phyloP scores from a whole-genome alignment of 2,329 filamentous ascomycete genomes.

The Colletotrichum chrysophilum region DNA sequence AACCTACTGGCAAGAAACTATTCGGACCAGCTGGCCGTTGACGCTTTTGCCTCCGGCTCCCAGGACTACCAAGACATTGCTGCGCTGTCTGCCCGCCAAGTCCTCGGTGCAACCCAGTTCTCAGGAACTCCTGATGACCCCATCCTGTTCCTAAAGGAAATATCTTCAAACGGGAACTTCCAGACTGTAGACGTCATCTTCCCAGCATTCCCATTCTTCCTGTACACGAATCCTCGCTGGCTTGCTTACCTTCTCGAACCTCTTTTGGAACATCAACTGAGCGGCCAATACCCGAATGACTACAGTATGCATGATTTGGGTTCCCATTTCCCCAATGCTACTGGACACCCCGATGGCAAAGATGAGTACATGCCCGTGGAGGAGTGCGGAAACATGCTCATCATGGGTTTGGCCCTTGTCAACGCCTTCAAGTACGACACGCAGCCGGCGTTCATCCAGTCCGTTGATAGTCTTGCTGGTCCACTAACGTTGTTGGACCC shows the following conservation, averaged over 20 bases:
- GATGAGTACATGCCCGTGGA: slow-evolving; percentile 81
- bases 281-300: slow-evolving; percentile 83
- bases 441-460: slow-evolving; percentile 64
- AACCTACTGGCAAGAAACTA: slow-evolving; percentile 72
- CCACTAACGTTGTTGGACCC: not conserved
- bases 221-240: slow-evolving; percentile 85
- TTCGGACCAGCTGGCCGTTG: slow-evolving; percentile 70
- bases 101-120: slow-evolving; percentile 80
- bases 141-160: slow-evolving; percentile 83
- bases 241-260: slow-evolving; percentile 81
- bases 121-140: slow-evolving; percentile 74
- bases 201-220: slow-evolving; percentile 83
- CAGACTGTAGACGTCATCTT: slow-evolving; percentile 91
- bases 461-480: slow-evolving; percentile 40
- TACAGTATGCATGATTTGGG: slow-evolving; percentile 83
- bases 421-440: slow-evolving; percentile 74
- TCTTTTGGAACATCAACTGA: slow-evolving; percentile 80
- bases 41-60: slow-evolving; percentile 77
- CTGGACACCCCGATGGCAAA: slow-evolving; percentile 70
- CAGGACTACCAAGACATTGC: slow-evolving; percentile 79
- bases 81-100: slow-evolving; percentile 78
- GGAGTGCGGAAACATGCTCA: slow-evolving; percentile 78
- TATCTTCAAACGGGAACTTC: slow-evolving; percentile 83
- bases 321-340: slow-evolving; percentile 76
- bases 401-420: slow-evolving; percentile 78